A percentile compares a stretch with the other conserved stretches of the same genome.
These are phyloP conservation scores for Capsella bursapastoris DNA, from an alignment of 345 rosid species.

Conservation along the genomic window DNA sequence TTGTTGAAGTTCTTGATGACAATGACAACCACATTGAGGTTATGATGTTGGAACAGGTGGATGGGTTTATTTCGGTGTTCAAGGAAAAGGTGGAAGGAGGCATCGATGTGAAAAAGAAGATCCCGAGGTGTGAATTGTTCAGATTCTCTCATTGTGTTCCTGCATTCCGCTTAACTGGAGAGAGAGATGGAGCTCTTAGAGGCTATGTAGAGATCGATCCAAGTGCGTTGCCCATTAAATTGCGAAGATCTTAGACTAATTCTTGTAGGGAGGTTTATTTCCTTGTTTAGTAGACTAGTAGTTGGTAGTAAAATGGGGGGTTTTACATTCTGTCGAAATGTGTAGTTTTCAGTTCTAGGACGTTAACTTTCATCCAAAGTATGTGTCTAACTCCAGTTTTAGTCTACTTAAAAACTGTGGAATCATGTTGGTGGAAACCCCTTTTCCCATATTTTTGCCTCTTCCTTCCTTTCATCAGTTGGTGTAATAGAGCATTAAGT, in stretches of 20 bases:
- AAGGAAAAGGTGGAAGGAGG: conserved; percentile 46
- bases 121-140: conserved; percentile 60
- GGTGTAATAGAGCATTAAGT: neutral
- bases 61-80: conserved; percentile 64
- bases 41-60: conserved; percentile 52
- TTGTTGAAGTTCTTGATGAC: conserved; percentile 65
- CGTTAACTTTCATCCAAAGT: conserved; percentile 6
- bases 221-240: conserved; percentile 51
- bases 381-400: conserved; percentile 15
- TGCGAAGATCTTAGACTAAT: conserved; percentile 28
- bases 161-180: conserved; percentile 61
- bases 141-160: conserved; percentile 87
- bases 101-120: conserved; percentile 34
- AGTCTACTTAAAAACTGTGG: conserved; percentile 16
- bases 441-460: conserved; percentile 8
- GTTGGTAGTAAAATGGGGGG: neutral
- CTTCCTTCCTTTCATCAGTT: neutral
- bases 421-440: conserved; percentile 1
- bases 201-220: conserved; percentile 78
- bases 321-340: conserved; percentile 17
- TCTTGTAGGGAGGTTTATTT: conserved; percentile 11
- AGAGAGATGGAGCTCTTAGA: conserved; percentile 52
- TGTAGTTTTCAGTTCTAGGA: conserved; percentile 30
- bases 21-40: conserved; percentile 50
- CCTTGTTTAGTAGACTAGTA: neutral